Evolutionary conservation across 768 basidiomycete species (phyloP), one percentile per base, ranked within the genome.

Genomic region (Floccularia luteovirens): DNA sequence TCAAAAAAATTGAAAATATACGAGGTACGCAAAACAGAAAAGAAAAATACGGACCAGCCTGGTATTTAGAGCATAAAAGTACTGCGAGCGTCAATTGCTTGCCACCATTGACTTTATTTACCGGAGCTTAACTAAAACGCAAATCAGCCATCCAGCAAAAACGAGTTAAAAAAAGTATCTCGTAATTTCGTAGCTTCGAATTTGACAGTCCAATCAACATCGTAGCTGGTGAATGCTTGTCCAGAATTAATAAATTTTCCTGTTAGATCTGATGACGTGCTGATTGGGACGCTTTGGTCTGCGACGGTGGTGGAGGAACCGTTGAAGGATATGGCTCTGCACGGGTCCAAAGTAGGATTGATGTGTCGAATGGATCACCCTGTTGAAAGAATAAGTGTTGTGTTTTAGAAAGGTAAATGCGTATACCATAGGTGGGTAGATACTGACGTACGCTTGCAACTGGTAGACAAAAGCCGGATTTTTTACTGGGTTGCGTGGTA

Each of bases 181-280:
- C 0, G 69, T 73, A 80, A 52, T 2, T 63, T 62, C 0, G 57
- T 64, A 2, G 75, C 75, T 46, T 79, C 77, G 12, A 79, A 69
- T 52, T 79, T 79, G 46, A 76, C 62, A 0, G 76, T 77, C 52
- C 64, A 77, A 49, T 77, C 75, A 25, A 79, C 72, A 41, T 80
- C 77, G 38, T 70, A 69, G 39, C 60, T 66, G 1, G 75, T 75
- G 53, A 74, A 76, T 1, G 70, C 75, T 43, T 74, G 59, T 11
- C 69, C 74, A 6, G 64, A 60, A 43, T 69, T 60, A 24, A 70
- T 48, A 0, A 62, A 51, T 12, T 49, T 47, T 2, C 64, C 63
- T 10, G 59, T 48, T 24, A 71, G 53, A 31, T 53, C 52, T 5
- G 58, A 38, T 23, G 61, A 61, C 22, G 59, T 53, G 27, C 60